These are phyloP conservation scores for Esteya vermicola DNA, from an alignment of 2,329 filamentous ascomycete species.

Conservation along the genomic window DNA sequence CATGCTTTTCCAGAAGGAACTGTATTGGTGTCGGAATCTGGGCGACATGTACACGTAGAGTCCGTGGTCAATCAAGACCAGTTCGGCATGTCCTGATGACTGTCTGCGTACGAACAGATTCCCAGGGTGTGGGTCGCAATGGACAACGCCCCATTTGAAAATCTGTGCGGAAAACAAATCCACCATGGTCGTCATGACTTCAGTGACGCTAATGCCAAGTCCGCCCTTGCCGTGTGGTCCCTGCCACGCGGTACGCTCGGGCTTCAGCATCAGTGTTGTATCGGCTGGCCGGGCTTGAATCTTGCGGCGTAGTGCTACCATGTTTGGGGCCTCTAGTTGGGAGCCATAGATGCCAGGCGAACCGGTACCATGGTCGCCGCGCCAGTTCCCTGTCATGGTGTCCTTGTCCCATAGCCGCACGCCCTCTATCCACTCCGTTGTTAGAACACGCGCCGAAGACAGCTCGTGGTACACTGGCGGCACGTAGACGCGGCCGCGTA, in stretches of 20 bases:
- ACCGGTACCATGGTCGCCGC: constrained; percentile 59
- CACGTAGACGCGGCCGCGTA: constrained; percentile 75
- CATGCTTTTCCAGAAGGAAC: constrained; percentile 82
- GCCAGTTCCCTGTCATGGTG: constrained; percentile 62
- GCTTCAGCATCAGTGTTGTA: constrained; percentile 59
- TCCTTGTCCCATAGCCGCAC: constrained; percentile 86
- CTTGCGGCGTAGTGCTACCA: constrained; percentile 28
- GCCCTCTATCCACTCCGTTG: constrained; percentile 96
- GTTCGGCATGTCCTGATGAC: constrained; percentile 67
- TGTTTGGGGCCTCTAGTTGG: constrained; percentile 38
- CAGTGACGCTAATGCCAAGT: constrained; percentile 65
- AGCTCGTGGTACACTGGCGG: constrained; percentile 74
- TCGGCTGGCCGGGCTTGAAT: constrained; percentile 36
- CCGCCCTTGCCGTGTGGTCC: constrained; percentile 62
- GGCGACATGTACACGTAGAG: constrained; percentile 87
- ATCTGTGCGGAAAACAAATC: constrained; percentile 96
- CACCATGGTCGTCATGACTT: constrained; percentile 93
- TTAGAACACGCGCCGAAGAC: constrained; percentile 71
- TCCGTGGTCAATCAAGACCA: constrained; percentile 94
- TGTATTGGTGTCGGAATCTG: constrained; percentile 73
- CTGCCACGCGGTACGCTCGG: constrained; percentile 65
- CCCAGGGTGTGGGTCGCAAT: constrained; percentile 93
- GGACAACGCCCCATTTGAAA: constrained; percentile 90
- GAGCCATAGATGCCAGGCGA: constrained; percentile 64
- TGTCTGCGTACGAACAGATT: constrained; percentile 91